A percentile compares a stretch with the other conserved stretches of the same genome.
phyloP scores from a whole-genome alignment of 2,329 filamentous ascomycete genomes.

The Tolypocladium capitatum region DNA sequence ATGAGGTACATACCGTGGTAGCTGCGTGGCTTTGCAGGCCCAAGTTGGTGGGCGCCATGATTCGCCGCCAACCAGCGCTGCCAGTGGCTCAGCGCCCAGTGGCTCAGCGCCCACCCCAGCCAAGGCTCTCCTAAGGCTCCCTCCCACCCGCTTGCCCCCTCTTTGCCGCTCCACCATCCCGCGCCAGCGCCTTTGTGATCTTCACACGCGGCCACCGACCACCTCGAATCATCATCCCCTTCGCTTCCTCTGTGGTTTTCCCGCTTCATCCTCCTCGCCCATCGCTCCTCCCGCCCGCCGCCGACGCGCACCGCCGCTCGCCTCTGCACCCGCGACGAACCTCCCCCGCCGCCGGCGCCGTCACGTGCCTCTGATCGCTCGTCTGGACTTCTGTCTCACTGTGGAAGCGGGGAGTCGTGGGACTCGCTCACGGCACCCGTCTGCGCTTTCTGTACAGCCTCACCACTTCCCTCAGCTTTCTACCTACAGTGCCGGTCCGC shows the following conservation, averaged over 20 bases:
- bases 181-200: background rate
- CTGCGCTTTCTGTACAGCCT: conserved; percentile 7
- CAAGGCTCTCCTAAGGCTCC: no score
- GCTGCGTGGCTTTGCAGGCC: background rate
- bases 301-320: background rate
- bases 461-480: conserved; percentile 1
- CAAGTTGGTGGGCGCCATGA: background rate
- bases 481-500: background rate
- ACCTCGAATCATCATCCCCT: background rate
- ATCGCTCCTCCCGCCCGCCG: background rate
- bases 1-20: no score
- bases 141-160: background rate
- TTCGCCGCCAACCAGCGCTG: background rate
- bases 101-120: no score
- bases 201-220: background rate
- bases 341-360: background rate
- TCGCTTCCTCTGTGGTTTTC: background rate
- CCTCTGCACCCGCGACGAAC: background rate
- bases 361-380: conserved; percentile 2
- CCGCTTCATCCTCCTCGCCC: background rate
- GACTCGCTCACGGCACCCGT: no score
- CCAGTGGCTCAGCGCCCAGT: background rate
- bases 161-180: background rate
- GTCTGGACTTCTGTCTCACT: background rate
- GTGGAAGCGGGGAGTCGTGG: conserved; percentile 3